Percentiles rank a stretch among this genome's conserved stretches.
These are phyloP conservation scores for Mallotus japonicus DNA, from an alignment of 441 rosid species.

Conservation along the genomic window DNA sequence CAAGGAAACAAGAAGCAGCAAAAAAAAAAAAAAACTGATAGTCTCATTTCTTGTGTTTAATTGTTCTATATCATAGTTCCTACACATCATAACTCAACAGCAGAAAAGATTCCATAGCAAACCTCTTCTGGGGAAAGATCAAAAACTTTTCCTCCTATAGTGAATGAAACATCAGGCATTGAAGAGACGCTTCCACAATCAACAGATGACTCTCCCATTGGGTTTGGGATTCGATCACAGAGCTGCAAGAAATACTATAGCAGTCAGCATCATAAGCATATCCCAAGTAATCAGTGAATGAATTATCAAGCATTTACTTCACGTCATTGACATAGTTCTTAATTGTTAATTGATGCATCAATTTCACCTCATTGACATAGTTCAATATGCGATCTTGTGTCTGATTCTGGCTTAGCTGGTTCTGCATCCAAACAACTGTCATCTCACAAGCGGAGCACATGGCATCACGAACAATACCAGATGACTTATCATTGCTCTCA, in stretches of 20 bases:
- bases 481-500: slow-evolving; percentile 29
- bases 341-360: background rate
- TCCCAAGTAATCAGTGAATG: background rate
- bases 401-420: slow-evolving; percentile 60
- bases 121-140: slow-evolving; percentile 68
- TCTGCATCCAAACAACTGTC: slow-evolving; percentile 76
- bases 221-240: slow-evolving; percentile 71
- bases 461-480: slow-evolving; percentile 40
- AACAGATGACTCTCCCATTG: slow-evolving; percentile 68
- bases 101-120: background rate
- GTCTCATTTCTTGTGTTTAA: too few relatives aligned
- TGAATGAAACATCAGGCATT: slow-evolving; percentile 66
- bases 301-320: background rate
- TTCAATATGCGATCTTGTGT: slow-evolving; percentile 50
- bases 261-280: background rate
- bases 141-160: slow-evolving; percentile 60
- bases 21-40: background rate
- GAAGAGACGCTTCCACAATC: slow-evolving; percentile 56
- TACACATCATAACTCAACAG: background rate
- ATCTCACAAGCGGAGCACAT: slow-evolving; percentile 76
- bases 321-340: background rate
- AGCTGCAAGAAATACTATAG: slow-evolving; percentile 37
- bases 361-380: slow-evolving; percentile 54
- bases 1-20: background rate
- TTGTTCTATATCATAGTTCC: too few relatives aligned